phyloP scores from a whole-genome alignment of 2,329 filamentous ascomycete species.

The Pseudogymnoascus sp. region DNA sequence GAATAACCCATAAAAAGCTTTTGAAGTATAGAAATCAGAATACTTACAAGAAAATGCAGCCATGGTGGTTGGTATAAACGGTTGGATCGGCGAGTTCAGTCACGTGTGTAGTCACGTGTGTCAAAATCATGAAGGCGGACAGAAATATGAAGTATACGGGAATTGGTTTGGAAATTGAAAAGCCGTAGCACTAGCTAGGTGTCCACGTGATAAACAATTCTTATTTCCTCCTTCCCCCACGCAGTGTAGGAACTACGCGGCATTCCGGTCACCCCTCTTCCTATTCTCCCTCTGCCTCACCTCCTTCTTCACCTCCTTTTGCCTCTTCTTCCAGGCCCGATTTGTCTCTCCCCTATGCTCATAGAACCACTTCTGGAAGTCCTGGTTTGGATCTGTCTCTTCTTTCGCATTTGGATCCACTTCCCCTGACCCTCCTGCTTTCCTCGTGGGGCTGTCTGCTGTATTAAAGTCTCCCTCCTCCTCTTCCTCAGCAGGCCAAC shows the following conservation, averaged over 20 bases:
- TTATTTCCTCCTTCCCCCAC: not conserved
- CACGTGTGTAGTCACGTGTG: not conserved
- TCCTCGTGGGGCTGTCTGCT: slow-evolving; percentile 16
- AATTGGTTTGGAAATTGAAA: not conserved
- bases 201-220: not conserved
- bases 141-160: not conserved
- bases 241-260: not conserved
- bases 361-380: slow-evolving; percentile 63
- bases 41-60: not conserved
- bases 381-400: slow-evolving; percentile 30
- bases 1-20: not conserved
- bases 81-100: not conserved
- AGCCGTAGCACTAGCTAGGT: not conserved
- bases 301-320: slow-evolving; percentile 56
- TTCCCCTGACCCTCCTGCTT: slow-evolving; percentile 22
- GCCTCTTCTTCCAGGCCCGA: slow-evolving; percentile 56
- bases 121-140: not conserved
- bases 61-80: not conserved
- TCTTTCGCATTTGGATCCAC: slow-evolving; percentile 17
- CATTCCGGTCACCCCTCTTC: slow-evolving; percentile 33
- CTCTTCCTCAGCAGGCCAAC: slow-evolving; percentile 44
- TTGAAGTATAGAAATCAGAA: not conserved
- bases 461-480: slow-evolving; percentile 39
- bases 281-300: slow-evolving; percentile 59
- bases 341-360: slow-evolving; percentile 58